Evolutionary conservation across 2,329 filamentous ascomycete genomes (phyloP).

Genomic region (Cladosporium sphaerospermum): DNA sequence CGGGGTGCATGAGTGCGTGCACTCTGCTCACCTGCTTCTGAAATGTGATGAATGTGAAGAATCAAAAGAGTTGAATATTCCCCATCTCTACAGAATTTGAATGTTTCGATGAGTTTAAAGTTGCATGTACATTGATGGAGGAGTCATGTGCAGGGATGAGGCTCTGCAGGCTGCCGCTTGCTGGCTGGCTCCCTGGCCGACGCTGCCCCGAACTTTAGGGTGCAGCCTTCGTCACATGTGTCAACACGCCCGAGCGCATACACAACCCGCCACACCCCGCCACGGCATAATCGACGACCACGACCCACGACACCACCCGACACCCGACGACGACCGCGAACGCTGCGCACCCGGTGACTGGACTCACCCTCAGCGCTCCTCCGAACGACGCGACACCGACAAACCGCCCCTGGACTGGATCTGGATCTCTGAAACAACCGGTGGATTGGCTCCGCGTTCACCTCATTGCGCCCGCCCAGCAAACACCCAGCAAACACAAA

Average conservation of each 20-base stretch:
- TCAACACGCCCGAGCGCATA: background rate
- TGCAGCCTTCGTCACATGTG: background rate
- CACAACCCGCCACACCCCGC: background rate
- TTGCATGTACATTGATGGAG: too few relatives aligned
- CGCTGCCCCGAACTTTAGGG: background rate
- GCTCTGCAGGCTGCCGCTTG: too few relatives aligned
- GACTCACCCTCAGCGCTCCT: background rate
- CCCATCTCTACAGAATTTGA: too few relatives aligned
- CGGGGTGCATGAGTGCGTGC: too few relatives aligned
- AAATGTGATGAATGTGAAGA: too few relatives aligned
- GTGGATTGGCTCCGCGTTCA: background rate
- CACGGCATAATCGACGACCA: background rate
- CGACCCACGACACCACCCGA: background rate
- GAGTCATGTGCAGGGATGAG: too few relatives aligned
- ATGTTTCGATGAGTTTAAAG: too few relatives aligned
- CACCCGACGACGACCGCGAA: background rate
- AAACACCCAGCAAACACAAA: background rate
- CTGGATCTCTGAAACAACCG: background rate
- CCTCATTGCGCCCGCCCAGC: background rate
- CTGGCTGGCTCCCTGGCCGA: background rate
- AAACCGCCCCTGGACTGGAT: background rate
- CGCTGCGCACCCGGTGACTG: background rate
- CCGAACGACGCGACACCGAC: slow-evolving; percentile 1
- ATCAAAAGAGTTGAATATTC: too few relatives aligned
- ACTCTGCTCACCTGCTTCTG: too few relatives aligned